Evolutionary conservation across 164 flowering plant genomes (phyloP).

Genomic region (Tetracentron sinense): DNA sequence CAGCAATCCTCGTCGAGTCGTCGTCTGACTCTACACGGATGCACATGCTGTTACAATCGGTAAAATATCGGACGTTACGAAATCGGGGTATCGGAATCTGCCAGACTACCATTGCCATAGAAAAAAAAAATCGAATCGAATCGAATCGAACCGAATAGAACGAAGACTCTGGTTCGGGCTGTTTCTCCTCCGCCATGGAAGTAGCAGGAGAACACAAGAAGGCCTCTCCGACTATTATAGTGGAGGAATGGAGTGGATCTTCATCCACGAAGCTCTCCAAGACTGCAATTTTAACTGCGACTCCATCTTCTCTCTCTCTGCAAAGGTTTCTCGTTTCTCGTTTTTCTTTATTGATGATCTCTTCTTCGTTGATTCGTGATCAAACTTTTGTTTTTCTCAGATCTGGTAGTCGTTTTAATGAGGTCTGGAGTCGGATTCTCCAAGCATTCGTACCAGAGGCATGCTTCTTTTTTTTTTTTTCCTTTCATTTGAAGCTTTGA

Average conservation of each 20-base stretch:
- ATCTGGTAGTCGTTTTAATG: constrained; percentile 52
- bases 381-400: constrained; percentile 20
- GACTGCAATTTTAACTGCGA: constrained; percentile 59
- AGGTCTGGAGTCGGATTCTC: constrained; percentile 56
- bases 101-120: too few species aligned
- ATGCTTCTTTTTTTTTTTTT: constrained; percentile 10
- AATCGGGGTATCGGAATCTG: not conserved
- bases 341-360: not conserved
- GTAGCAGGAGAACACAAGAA: not conserved
- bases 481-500: not conserved
- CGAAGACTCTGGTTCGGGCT: not conserved
- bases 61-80: not conserved
- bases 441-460: constrained; percentile 95
- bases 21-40: too few species aligned
- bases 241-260: constrained; percentile 91
- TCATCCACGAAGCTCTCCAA: constrained; percentile 60
- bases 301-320: constrained; percentile 42
- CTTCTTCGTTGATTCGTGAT: not conserved
- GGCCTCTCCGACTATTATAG: constrained; percentile 8
- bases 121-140: too few species aligned
- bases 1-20: too few species aligned
- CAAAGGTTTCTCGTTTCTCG: constrained; percentile 31
- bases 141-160: too few species aligned
- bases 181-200: constrained; percentile 11
- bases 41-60: too few species aligned